phyloP scores from a whole-genome alignment of 176 grass and related monocot species.

The Oryza coarctata region DNA sequence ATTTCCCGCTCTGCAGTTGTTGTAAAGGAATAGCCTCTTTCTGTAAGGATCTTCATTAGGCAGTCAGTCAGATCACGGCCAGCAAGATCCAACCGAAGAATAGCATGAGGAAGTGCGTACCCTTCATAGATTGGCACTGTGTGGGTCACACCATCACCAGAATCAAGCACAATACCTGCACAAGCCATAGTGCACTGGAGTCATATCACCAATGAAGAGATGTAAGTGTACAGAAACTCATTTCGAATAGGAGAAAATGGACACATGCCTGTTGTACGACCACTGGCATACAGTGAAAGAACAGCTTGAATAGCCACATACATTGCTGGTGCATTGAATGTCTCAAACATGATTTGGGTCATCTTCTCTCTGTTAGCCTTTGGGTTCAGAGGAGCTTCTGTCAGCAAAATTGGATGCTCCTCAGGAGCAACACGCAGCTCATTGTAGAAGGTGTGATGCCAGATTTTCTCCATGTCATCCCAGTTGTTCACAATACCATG shows the following conservation, averaged over 20 bases:
- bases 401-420: slow-evolving; percentile 43
- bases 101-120: slow-evolving; percentile 58
- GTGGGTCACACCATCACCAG: slow-evolving; percentile 51
- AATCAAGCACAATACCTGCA: slow-evolving; percentile 58
- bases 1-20: slow-evolving; percentile 49
- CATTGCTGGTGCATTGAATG: slow-evolving; percentile 50
- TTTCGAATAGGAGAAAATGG: slow-evolving; percentile 9
- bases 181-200: background rate
- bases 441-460: slow-evolving; percentile 51
- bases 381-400: slow-evolving; percentile 47
- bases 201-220: slow-evolving; percentile 2
- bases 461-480: slow-evolving; percentile 54
- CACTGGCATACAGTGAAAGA: slow-evolving; percentile 48
- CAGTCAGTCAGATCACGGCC: slow-evolving; percentile 50
- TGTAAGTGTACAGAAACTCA: background rate
- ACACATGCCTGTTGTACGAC: slow-evolving; percentile 38
- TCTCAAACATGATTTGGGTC: slow-evolving; percentile 55
- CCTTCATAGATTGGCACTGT: slow-evolving; percentile 54
- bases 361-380: slow-evolving; percentile 49
- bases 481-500: slow-evolving; percentile 49
- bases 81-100: slow-evolving; percentile 52
- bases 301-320: slow-evolving; percentile 50
- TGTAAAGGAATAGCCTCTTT: slow-evolving; percentile 52
- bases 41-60: slow-evolving; percentile 57
- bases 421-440: slow-evolving; percentile 50